phyloP scores from a whole-genome alignment of 1,284 basidiomycete genomes.

The Ceratobasidium sp. region DNA sequence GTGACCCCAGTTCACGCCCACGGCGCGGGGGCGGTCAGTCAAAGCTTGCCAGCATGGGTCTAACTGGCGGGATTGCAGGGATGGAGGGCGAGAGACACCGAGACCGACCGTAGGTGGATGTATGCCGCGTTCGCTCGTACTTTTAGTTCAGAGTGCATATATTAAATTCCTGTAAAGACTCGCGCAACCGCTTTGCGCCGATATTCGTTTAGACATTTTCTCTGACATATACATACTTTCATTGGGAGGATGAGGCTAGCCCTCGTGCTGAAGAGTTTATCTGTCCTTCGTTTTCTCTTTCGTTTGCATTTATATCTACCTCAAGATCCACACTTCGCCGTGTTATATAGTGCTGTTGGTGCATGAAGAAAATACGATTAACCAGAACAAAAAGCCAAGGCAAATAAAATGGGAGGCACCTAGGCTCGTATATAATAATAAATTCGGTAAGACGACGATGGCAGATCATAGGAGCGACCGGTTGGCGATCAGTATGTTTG shows the following conservation, averaged over 20 bases:
- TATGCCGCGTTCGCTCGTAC: not conserved
- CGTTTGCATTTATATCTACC: not conserved
- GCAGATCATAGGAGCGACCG: too few relatives aligned
- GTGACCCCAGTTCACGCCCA: not conserved
- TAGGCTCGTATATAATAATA: too few relatives aligned
- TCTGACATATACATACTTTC: not conserved
- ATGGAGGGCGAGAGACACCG: not conserved
- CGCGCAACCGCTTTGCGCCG: not conserved
- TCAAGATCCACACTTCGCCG: not conserved
- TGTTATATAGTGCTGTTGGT: not conserved
- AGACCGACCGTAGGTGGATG: not conserved
- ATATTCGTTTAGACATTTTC: not conserved
- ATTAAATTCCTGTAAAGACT: not conserved
- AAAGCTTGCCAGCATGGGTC: constrained; percentile 32
- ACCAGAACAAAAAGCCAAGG: too few relatives aligned
- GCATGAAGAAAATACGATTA: too few relatives aligned
- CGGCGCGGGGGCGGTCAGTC: constrained; percentile 6
- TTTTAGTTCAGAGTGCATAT: constrained; percentile 2
- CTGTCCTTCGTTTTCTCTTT: not conserved
- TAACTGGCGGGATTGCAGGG: constrained; percentile 7
- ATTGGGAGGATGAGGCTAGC: not conserved
- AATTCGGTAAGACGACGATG: too few relatives aligned
- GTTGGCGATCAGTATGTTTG: too few relatives aligned
- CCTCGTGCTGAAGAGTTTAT: not conserved
- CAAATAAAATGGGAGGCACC: too few relatives aligned